Conservation (phyloP, 352 stramenopile genomes). For the Aphanomyces invadans region DNA sequence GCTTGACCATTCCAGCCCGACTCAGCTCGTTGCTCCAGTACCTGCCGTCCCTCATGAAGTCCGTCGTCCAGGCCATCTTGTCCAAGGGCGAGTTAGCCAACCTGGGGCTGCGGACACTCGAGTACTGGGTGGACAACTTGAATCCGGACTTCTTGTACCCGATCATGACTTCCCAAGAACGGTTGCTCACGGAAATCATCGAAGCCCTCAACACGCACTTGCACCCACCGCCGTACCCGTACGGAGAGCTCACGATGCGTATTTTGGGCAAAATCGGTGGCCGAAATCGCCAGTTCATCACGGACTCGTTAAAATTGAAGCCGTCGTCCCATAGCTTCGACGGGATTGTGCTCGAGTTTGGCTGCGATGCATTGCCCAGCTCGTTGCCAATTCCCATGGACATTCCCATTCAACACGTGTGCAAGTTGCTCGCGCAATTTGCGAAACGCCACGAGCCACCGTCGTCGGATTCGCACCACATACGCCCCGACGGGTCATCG, state of each 20-base stretch:
- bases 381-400: conserved; percentile 15
- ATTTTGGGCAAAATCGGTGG: conserved; percentile 97
- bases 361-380: conserved; percentile 7
- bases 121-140: conserved; percentile 99
- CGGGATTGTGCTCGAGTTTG: conserved; percentile 46
- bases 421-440: conserved; percentile 5
- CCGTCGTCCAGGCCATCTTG: conserved; percentile 91
- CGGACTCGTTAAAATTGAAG: conserved; percentile 66
- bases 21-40: conserved; percentile 96
- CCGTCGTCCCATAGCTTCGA: conserved; percentile 39
- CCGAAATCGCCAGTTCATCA: conserved; percentile 85
- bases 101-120: conserved; percentile 91
- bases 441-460: conserved; percentile 13
- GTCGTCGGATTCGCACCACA: neutral
- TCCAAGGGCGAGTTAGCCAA: conserved; percentile 93
- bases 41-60: conserved; percentile 92
- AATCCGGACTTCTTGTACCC: conserved; percentile 95
- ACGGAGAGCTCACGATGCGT: conserved; percentile 92
- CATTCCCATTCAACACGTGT: conserved; percentile 1
- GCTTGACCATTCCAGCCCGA: conserved; percentile 92
- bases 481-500: neutral
- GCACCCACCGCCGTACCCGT: conserved; percentile 94
- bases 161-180: conserved; percentile 87
- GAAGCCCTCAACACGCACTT: conserved; percentile 93
- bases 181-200: conserved; percentile 91